A percentile compares a stretch with the other conserved stretches of the same genome.
Conservation (phyloP, 31 red algal species). For the Bonnemaisonia californica region DNA sequence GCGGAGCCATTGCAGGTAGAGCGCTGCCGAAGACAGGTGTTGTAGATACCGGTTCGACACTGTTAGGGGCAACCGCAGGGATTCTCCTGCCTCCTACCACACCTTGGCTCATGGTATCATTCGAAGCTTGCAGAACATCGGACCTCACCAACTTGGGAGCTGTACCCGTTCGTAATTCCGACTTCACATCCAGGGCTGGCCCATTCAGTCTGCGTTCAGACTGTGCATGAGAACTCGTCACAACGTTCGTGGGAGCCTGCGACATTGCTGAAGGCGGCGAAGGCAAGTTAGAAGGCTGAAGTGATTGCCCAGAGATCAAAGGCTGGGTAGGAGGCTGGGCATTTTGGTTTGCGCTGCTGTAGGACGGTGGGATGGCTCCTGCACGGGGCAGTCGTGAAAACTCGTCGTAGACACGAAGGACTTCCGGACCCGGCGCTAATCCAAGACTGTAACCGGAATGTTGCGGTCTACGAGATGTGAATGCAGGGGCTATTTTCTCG, state of each 20-base stretch:
- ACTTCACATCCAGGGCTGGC: not conserved
- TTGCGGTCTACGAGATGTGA: conserved; percentile 59
- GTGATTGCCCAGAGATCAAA: not conserved
- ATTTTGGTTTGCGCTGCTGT: not conserved
- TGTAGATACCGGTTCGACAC: not conserved
- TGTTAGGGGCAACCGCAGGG: not conserved
- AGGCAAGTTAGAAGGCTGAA: not conserved
- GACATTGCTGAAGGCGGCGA: not conserved
- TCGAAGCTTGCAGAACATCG: not conserved
- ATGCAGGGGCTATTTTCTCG: conserved; percentile 73
- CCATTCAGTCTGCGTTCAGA: not conserved
- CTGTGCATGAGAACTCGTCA: not conserved
- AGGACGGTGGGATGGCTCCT: conserved; percentile 12
- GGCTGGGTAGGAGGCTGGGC: conserved; percentile 6
- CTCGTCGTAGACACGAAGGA: conserved; percentile 67
- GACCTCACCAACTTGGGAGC: not conserved
- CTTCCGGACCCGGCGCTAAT: conserved; percentile 43
- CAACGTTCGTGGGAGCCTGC: not conserved
- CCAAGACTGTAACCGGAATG: conserved; percentile 37
- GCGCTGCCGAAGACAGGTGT: conserved; percentile 8
- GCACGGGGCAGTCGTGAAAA: conserved; percentile 57
- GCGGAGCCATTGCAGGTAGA: not conserved
- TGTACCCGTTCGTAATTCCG: not conserved
- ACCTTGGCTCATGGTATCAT: not conserved
- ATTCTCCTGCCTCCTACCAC: not conserved